Evolutionary conservation across 495 filamentous ascomycete species (phyloP).

Genomic region (Haplographium delicatum): DNA sequence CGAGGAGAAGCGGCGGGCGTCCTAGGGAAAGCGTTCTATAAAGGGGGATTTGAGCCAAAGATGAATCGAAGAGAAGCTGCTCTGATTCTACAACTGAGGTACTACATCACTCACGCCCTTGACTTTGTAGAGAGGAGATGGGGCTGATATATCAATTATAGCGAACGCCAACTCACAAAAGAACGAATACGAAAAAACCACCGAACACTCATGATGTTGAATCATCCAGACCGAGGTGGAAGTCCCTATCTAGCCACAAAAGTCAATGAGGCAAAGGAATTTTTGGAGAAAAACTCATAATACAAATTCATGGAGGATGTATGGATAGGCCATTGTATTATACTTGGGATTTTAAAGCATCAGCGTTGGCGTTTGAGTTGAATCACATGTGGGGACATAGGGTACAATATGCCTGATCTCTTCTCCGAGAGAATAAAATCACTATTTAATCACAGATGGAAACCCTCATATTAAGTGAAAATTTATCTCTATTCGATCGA

Average conservation of each 20-base stretch:
- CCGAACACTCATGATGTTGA: constrained; percentile 91
- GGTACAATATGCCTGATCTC: constrained; percentile 19
- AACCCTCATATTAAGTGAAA: too few species aligned
- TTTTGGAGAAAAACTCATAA: constrained; percentile 69
- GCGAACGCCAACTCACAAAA: constrained; percentile 79
- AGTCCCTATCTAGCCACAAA: constrained; percentile 96
- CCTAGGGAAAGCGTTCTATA: constrained; percentile 90
- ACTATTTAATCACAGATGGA: too few species aligned
- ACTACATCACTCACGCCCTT: constrained; percentile 20
- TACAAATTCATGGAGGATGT: neutral
- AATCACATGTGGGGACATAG: too few species aligned
- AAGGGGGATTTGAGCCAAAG: constrained; percentile 90
- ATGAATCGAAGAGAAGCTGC: constrained; percentile 91
- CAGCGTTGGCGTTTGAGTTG: constrained; percentile 9
- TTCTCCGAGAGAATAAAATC: constrained; percentile 11
- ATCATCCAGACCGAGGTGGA: constrained; percentile 95
- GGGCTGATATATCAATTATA: constrained; percentile 29
- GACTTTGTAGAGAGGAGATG: neutral
- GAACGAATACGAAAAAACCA: constrained; percentile 95
- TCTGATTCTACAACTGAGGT: constrained; percentile 88
- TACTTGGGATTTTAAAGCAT: constrained; percentile 8
- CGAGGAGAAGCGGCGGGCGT: constrained; percentile 64
- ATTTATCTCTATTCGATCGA: too few species aligned
- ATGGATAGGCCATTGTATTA: constrained; percentile 5
- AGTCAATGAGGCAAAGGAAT: constrained; percentile 96